Conservation (phyloP, 495 filamentous ascomycete species). For the Neurospora discreta region DNA sequence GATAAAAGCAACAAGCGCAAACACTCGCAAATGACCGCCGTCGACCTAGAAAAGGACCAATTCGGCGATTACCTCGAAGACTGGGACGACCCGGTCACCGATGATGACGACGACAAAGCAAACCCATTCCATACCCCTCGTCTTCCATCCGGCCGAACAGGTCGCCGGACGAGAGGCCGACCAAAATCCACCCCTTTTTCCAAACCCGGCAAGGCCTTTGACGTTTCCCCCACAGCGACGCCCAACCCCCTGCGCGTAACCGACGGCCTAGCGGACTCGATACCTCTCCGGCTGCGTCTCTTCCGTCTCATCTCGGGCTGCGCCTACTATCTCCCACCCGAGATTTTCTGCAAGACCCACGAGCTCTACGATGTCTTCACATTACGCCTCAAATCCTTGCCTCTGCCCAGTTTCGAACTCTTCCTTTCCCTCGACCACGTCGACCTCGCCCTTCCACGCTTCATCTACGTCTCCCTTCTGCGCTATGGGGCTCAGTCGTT, state of each 20-base stretch:
- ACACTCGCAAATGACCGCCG: conserved; percentile 23
- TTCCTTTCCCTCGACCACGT: conserved; percentile 34
- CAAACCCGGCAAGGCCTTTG: not conserved
- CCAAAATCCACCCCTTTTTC: not conserved
- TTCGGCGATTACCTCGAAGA: conserved; percentile 36
- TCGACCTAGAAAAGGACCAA: conserved; percentile 36
- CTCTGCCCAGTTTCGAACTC: conserved; percentile 60
- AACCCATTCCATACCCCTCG: not conserved
- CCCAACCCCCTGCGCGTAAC: conserved; percentile 3
- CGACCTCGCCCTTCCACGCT: conserved; percentile 31
- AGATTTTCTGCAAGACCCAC: conserved; percentile 37
- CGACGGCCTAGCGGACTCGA: conserved; percentile 43
- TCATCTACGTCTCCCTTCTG: conserved; percentile 48
- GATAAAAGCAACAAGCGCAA: conserved; percentile 40
- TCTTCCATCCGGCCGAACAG: not conserved
- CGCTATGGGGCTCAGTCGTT: conserved; percentile 54
- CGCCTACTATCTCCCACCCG: conserved; percentile 14
- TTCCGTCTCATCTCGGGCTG: conserved; percentile 31
- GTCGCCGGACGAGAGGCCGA: not conserved
- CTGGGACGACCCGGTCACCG: conserved; percentile 15
- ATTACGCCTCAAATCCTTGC: conserved; percentile 52
- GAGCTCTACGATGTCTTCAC: conserved; percentile 60
- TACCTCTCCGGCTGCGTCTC: conserved; percentile 53
- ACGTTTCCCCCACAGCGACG: not conserved
- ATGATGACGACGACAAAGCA: not conserved